Evolutionary conservation across 2,329 filamentous ascomycete species (phyloP).

Genomic region (Alternaria sp.): DNA sequence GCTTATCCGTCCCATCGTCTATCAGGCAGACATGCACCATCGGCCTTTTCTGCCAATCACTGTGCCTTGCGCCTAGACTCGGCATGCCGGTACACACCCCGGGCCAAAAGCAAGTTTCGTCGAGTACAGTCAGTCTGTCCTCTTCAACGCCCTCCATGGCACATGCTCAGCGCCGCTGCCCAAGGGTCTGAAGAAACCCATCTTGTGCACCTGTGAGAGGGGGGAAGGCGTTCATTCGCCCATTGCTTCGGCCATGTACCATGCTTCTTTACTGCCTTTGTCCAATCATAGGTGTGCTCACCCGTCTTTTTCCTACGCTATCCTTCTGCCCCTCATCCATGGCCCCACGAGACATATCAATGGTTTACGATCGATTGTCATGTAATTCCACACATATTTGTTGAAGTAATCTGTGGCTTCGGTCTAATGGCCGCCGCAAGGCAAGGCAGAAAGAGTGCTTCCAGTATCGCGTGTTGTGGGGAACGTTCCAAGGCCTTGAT

Average conservation of each 20-base stretch:
- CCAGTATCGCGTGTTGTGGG: not conserved
- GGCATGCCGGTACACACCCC: constrained; percentile 24
- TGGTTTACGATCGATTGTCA: not conserved
- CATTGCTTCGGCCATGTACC: not conserved
- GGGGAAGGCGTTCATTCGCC: not conserved
- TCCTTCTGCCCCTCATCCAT: constrained; percentile 13
- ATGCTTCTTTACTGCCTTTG: not conserved
- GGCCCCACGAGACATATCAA: not conserved
- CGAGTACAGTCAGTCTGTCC: not conserved
- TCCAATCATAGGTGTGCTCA: not conserved
- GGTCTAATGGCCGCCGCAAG: not conserved
- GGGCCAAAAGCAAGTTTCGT: constrained; percentile 18
- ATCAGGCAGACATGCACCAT: constrained; percentile 21
- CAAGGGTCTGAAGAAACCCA: not conserved
- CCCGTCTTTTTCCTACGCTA: not conserved
- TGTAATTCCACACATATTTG: not conserved
- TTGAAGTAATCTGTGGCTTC: not conserved
- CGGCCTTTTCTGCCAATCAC: constrained; percentile 21
- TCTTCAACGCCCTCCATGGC: not conserved
- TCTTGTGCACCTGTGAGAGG: not conserved
- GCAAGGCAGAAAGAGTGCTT: not conserved
- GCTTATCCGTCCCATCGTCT: constrained; percentile 12
- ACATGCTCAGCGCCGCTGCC: not conserved
- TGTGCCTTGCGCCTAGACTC: not conserved
- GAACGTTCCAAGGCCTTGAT: not conserved